A percentile compares a stretch with the other conserved stretches of the same genome.
These are phyloP conservation scores for Mycena rosella DNA, from an alignment of 768 basidiomycete species.

Conservation along the genomic window DNA sequence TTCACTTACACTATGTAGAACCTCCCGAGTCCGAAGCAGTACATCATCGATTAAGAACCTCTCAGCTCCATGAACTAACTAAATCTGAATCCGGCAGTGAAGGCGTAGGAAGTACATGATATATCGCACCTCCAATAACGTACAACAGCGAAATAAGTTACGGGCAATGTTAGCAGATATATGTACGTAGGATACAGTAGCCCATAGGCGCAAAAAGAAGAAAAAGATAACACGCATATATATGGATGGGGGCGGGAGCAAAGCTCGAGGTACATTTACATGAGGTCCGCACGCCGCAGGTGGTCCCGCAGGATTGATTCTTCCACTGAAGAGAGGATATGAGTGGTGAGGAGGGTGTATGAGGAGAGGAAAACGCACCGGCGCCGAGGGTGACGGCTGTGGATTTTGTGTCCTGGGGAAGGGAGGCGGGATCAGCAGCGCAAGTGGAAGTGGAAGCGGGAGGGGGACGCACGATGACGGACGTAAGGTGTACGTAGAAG, in stretches of 20 bases:
- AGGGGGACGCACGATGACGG: slow-evolving; percentile 73
- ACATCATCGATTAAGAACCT: no score
- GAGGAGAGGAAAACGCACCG: slow-evolving; percentile 56
- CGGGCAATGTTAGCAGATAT: slow-evolving; percentile 21
- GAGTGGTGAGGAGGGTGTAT: slow-evolving; percentile 5
- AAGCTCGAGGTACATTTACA: no score
- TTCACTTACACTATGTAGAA: no score
- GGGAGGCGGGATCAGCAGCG: slow-evolving; percentile 29
- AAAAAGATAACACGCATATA: background rate
- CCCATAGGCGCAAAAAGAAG: slow-evolving; percentile 4
- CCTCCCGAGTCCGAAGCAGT: no score
- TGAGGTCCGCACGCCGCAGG: slow-evolving; percentile 76
- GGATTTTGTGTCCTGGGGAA: slow-evolving; percentile 74
- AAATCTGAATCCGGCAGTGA: no score
- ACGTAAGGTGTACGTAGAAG: slow-evolving; percentile 81
- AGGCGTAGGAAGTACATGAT: no score
- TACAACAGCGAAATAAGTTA: slow-evolving; percentile 26
- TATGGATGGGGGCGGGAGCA: background rate
- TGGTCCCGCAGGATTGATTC: slow-evolving; percentile 81
- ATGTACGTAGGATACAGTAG: slow-evolving; percentile 31
- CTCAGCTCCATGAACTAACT: no score
- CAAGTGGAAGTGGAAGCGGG: background rate
- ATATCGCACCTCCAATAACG: no score
- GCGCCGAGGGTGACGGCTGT: slow-evolving; percentile 79
- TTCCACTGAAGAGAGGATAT: slow-evolving; percentile 59